Base-by-base conservation (phyloP, 495 filamentous ascomycete species). In the Glonium stellatum region DNA sequence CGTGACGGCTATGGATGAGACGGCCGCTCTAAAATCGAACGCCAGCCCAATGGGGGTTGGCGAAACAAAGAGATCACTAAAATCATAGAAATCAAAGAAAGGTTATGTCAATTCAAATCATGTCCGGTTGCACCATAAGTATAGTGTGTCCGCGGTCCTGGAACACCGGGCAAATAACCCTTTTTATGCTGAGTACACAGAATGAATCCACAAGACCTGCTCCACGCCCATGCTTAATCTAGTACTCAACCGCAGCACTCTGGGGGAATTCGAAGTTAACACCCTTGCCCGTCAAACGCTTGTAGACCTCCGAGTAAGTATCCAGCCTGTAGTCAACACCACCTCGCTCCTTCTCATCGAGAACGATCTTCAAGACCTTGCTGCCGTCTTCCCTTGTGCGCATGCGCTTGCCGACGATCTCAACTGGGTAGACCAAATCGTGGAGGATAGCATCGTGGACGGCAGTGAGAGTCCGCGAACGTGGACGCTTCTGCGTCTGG, bases 311-410 rank as follows among this genome's bases (percentile, higher is more conserved):
- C 58, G 88, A 90, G 82, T 97, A 98, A 70, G 93, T 97, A 78
- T 98, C 93, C 67, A 98, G 87, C 75, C 93, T 84, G 83, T 96
- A 95, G 83, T 97, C 93, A 67, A 97, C 91, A 74, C 89, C 89
- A 69, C 92, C 92, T 70, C 90, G 87, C 89, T 98, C 93, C 90
- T 97, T 97, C 86, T 97, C 93, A 76, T 98, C 93, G 57, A 98
- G 83, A 71, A 97, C 84, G 70, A 98, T 87, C 87, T 98, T 98
- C 74, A 96, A 83, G 72, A 92, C 80, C 87, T 97, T 97, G 84
- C 81, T 86, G 76, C 89, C 89, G 78, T 98, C 93, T 82, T 96
- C 92, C 80, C 93, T 87, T 78, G 92, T 97, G 75, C 92, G 84
- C 73, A 87, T 77, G 71, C 93, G 88, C 90, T 97, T 97, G 77